Base-by-base conservation (phyloP, 2,329 filamentous ascomycete species). In the Fusarium nanum region DNA sequence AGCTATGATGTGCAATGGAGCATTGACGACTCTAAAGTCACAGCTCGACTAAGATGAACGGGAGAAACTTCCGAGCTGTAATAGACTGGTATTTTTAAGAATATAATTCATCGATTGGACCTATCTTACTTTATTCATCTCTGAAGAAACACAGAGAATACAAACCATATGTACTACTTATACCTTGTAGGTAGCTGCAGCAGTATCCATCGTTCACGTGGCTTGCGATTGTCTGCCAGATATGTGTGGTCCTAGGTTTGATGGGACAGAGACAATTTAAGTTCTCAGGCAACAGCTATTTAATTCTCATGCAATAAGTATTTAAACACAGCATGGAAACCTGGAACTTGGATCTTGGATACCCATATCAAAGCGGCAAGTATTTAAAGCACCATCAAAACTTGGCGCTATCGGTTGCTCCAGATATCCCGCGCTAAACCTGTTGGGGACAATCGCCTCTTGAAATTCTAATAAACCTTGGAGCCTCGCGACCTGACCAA, bases 381-480 rank as follows among this genome's bases (percentile, higher is more conserved):
- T 23, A 12, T 14, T 42, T 64, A 25, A 46, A 32, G 23, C 10
- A 18, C 12, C 32, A 25, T 44, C 22, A 20, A 42, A 37, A 20
- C 59, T 68, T 68, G 53, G 64, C 60, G 45, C 32, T 41, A n/a
- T 27, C 22, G n/a, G 28, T 44, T 47, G 37, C 41, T 37, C 18
- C 18, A 50, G 22, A 32, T 44, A 28, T 56, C 34, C 46, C 20
- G 52, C 75, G 74, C 76, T 78, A 78, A 78, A 70, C 78, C 77
- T 50, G 53, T 75, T 71, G 55, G 49, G 60, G 72, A 67, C 64
- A 69, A 60, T 73, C 68, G 73, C 76, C 76, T 74, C 65, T 76
- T 71, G 73, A 80, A 79, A 78, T 78, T 77, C 76, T 76, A 68
- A 67, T 76, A 68, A 67, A 60, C 64, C 58, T 70, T 52, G 70